Evolutionary conservation across 371 early-diverging fungal genomes (phyloP).

Genomic region (Mucor saturninus): DNA sequence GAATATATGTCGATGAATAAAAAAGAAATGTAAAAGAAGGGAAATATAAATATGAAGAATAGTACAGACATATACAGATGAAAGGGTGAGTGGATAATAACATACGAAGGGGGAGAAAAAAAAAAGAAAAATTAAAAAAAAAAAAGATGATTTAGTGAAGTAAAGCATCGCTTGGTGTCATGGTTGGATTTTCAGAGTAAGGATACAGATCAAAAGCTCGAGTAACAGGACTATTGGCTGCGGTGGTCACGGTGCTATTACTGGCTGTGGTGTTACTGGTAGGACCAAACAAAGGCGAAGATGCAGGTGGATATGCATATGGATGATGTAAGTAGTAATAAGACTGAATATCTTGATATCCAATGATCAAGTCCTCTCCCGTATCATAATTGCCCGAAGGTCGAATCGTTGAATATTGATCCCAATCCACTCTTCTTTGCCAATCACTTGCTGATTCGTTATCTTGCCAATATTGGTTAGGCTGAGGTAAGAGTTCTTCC

Average conservation of each 20-base stretch:
- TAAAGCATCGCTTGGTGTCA: slow-evolving; percentile 24
- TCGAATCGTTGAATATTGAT: slow-evolving; percentile 17
- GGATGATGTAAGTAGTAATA: slow-evolving; percentile 2
- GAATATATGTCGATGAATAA: neutral
- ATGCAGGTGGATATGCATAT: neutral
- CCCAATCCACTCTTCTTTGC: slow-evolving; percentile 21
- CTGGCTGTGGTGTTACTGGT: neutral
- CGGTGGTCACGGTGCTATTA: slow-evolving; percentile 13
- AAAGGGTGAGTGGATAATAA: neutral
- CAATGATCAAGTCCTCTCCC: neutral
- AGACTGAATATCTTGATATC: neutral
- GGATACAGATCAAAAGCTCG: neutral
- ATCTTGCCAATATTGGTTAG: slow-evolving; percentile 1
- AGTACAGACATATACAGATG: neutral
- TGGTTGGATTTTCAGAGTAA: slow-evolving; percentile 20
- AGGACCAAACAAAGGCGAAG: neutral
- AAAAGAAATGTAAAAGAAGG: neutral
- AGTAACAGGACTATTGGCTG: slow-evolving; percentile 17
- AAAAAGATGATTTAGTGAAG: slow-evolving; percentile 7
- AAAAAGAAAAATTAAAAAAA: slow-evolving; percentile 1
- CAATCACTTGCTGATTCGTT: slow-evolving; percentile 11
- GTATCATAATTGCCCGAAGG: neutral
- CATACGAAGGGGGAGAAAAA: neutral
- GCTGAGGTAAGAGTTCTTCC: slow-evolving; percentile 10
- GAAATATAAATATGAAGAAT: neutral